phyloP scores from a whole-genome alignment of 352 stramenopile species.

The Blastocystis sp. region DNA sequence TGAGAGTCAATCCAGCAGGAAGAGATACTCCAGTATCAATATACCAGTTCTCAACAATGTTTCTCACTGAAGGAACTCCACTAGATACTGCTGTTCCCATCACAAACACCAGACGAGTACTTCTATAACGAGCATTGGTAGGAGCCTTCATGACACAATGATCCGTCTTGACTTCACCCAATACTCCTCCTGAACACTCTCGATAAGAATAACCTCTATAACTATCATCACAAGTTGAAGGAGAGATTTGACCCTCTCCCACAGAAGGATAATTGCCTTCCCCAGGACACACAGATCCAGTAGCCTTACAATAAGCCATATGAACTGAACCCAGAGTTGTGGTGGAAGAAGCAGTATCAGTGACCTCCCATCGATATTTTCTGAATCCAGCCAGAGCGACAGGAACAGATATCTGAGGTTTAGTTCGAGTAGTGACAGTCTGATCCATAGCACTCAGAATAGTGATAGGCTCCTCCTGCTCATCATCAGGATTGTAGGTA shows the following conservation, averaged over 20 bases:
- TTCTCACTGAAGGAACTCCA: neutral
- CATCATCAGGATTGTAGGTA: neutral
- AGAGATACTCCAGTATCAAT: neutral
- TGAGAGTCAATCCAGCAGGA: neutral
- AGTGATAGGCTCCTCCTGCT: neutral
- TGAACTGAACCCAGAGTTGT: neutral
- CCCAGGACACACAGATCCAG: conserved; percentile 19
- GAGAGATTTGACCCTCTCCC: conserved; percentile 37
- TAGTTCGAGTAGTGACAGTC: neutral
- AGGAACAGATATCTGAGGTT: neutral
- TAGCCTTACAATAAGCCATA: conserved; percentile 50
- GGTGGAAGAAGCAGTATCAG: neutral
- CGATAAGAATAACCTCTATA: conserved; percentile 30
- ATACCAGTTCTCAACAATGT: neutral
- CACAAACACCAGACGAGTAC: neutral
- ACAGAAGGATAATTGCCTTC: conserved; percentile 12
- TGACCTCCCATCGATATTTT: neutral
- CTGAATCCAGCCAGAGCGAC: neutral
- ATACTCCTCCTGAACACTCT: neutral
- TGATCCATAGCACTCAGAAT: neutral
- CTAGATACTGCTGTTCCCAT: neutral
- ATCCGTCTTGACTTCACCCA: neutral
- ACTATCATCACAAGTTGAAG: neutral
- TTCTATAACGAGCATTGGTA: too few relatives aligned
- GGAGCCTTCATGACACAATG: too few relatives aligned